Evolutionary conservation across 129 eudicot species (phyloP), one percentile per base, ranked within the genome.

Genomic region (Flaveria ramosissima): DNA sequence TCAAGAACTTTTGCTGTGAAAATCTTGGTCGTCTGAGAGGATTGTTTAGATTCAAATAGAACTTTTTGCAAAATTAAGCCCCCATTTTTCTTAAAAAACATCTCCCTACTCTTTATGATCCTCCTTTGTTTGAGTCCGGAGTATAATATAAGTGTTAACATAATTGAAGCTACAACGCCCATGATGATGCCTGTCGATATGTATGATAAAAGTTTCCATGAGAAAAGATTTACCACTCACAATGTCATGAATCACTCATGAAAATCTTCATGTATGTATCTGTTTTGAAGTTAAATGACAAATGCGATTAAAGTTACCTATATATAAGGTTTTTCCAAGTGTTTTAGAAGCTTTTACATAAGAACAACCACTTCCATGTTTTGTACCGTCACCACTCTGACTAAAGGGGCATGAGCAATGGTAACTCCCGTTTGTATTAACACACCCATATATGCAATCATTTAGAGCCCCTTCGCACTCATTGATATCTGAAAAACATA

Each of bases 21-120:
- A 42, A 77, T 36, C 66, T 61, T 79, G 17, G 77, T 57, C 9
- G 16, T 39, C 3, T 42, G 56, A 47, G 77, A 26, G 4, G 78
- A 51, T 14, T 51, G 64, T 39, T 68, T 68, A 7, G 74, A 68
- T 68, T 77, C 75, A 20, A 77, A 77, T 13, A 77, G 56, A n/a
- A 77, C 39, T 68, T 77, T 77, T 43, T 68, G 74, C n/a, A 48
- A 48, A 48, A 12, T 12, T 5, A 48, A 48, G 53, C 53, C 53
- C 0, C 53, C 52, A 47, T 77, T 77, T 68, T 77, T 52, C 68
- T 77, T 77, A 47, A 77, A 77, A 26, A 77, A 52, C 60, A 3
- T 77, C 55, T 77, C 81, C 59, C 81, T 68, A 16, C 75, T 51
- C 57, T 67, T 66, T 19, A 77, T 41, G 32, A 56, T 51, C n/a